Percentiles rank a stretch among this genome's conserved stretches.
phyloP scores from a whole-genome alignment of 306 rosid species.

The Malus asiatica region DNA sequence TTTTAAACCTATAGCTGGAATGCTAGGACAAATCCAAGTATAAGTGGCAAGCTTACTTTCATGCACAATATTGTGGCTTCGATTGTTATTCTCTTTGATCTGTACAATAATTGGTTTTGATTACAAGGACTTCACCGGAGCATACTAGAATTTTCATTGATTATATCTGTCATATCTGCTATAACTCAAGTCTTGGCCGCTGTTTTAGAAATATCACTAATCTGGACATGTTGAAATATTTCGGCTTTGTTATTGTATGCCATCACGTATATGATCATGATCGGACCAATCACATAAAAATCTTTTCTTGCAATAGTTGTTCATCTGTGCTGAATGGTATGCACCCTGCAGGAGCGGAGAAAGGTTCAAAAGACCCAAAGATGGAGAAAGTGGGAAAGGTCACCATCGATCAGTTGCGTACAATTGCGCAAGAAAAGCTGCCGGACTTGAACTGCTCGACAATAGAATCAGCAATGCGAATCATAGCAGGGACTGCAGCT shows the following conservation, averaged over 20 bases:
- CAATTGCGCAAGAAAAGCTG: slow-evolving; percentile 83
- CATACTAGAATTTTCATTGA: too few species aligned
- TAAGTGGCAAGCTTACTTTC: not conserved
- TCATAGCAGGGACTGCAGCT: slow-evolving; percentile 97
- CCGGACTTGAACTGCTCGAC: slow-evolving; percentile 88
- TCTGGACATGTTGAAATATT: not conserved
- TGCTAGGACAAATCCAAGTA: not conserved
- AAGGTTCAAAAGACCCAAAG: slow-evolving; percentile 90
- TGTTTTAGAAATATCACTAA: not conserved
- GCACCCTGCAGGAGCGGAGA: slow-evolving; percentile 62
- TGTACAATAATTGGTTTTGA: not conserved
- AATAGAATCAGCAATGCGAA: slow-evolving; percentile 91
- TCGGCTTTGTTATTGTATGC: not conserved
- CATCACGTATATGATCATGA: not conserved
- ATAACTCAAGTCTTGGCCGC: not conserved
- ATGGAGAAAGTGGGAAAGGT: slow-evolving; percentile 71
- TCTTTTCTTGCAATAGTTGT: not conserved
- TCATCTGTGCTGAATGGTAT: slow-evolving; percentile 7
- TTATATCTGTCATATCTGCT: not conserved
- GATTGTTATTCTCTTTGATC: not conserved
- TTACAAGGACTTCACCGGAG: too few species aligned
- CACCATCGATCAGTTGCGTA: slow-evolving; percentile 73
- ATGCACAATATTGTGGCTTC: not conserved
- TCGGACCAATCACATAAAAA: not conserved
- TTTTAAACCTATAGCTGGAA: not conserved